Conservation (phyloP, 441 rosid genomes). For the Kokia cookei region DNA sequence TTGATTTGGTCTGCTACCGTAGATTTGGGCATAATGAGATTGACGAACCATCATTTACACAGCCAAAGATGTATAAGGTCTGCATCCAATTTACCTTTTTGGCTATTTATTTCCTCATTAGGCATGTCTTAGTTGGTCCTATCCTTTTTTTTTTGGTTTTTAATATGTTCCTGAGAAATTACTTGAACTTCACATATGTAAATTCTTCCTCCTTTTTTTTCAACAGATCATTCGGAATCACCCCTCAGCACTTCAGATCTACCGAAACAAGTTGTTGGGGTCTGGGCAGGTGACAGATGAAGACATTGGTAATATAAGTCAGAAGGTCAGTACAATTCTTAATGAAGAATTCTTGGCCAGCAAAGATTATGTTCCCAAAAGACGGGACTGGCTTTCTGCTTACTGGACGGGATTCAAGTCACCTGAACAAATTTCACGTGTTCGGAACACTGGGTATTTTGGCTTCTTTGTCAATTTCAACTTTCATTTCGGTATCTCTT, state of each 20-base stretch:
- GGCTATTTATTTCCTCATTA: not conserved
- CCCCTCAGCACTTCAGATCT: slow-evolving; percentile 81
- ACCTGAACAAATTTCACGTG: slow-evolving; percentile 92
- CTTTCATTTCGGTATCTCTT: not conserved
- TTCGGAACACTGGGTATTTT: slow-evolving; percentile 86
- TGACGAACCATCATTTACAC: slow-evolving; percentile 94
- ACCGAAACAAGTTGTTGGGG: slow-evolving; percentile 62
- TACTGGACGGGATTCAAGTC: slow-evolving; percentile 97
- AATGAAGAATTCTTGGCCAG: slow-evolving; percentile 79
- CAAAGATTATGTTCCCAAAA: slow-evolving; percentile 78
- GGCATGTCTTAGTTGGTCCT: not conserved
- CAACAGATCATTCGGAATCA: slow-evolving; percentile 75
- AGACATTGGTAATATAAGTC: slow-evolving; percentile 61
- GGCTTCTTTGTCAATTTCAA: not conserved
- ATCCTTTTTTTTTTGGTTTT: not conserved
- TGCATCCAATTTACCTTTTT: not conserved
- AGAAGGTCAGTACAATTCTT: slow-evolving; percentile 73
- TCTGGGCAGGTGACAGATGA: slow-evolving; percentile 68
- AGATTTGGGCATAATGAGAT: slow-evolving; percentile 94
- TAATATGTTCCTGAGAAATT: not conserved
- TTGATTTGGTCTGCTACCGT: slow-evolving; percentile 89
- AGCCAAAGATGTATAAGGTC: slow-evolving; percentile 96
- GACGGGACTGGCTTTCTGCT: slow-evolving; percentile 96
- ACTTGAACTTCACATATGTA: slow-evolving; percentile 5
- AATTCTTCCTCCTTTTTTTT: not conserved